Evolutionary conservation across 2,329 filamentous ascomycete genomes (phyloP).

Genomic region (Phialophora macrospora): DNA sequence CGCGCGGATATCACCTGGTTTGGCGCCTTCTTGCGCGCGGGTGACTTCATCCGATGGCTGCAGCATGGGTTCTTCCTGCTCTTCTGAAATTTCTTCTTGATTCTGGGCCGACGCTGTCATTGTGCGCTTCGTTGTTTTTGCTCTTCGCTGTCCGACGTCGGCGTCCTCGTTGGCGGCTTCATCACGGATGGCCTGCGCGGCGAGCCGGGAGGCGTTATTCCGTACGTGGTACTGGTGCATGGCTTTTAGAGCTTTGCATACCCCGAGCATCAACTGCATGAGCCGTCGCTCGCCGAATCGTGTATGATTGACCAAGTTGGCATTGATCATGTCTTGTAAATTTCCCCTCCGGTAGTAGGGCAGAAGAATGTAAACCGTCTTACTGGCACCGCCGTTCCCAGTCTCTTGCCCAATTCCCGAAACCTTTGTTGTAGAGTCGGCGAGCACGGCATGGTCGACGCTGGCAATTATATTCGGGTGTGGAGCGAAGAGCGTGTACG

Average conservation of each 20-base stretch:
- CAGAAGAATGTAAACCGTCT: conserved; percentile 95
- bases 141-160: conserved; percentile 45
- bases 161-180: conserved; percentile 62
- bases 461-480: conserved; percentile 85
- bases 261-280: conserved; percentile 88
- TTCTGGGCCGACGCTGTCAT: conserved; percentile 46
- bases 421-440: conserved; percentile 65
- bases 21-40: conserved; percentile 68
- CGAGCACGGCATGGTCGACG: conserved; percentile 80
- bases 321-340: conserved; percentile 97
- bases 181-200: conserved; percentile 60
- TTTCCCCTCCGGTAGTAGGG: conserved; percentile 96
- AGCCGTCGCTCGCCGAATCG: conserved; percentile 84
- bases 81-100: conserved; percentile 71
- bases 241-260: conserved; percentile 81
- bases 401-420: conserved; percentile 56
- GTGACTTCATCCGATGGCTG: conserved; percentile 71
- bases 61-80: conserved; percentile 79
- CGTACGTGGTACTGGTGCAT: conserved; percentile 88
- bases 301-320: conserved; percentile 94
- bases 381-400: conserved; percentile 68
- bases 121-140: conserved; percentile 51
- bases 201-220: conserved; percentile 48
- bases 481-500: conserved; percentile 85
- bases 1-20: conserved; percentile 71